A percentile compares a stretch with the other conserved stretches of the same genome.
phyloP scores from a whole-genome alignment of 306 rosid species.

The Prunus fruticosa region DNA sequence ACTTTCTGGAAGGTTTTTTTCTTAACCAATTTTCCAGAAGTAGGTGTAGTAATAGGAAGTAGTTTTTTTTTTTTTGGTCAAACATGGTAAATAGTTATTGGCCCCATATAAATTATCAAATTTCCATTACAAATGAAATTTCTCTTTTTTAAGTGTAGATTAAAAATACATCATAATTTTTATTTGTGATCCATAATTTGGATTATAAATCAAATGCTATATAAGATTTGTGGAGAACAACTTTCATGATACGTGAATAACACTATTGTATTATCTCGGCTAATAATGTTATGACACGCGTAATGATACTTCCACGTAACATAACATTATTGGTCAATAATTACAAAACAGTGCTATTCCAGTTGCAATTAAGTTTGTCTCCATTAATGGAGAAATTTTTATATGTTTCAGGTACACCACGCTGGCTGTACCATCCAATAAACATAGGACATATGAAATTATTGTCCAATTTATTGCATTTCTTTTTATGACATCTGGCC shows the following conservation, averaged over 20 bases:
- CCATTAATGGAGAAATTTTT: no score
- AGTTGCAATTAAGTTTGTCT: not conserved
- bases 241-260: fast-evolving
- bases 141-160: no score
- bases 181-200: not conserved
- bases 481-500: no score
- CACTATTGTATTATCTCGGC: fast-evolving
- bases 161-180: not conserved
- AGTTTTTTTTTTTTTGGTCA: no score
- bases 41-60: not conserved
- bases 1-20: not conserved
- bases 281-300: fast-evolving
- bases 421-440: no score
- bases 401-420: no score
- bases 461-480: no score
- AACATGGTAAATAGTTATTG: not conserved
- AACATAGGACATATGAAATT: no score
- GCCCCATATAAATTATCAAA: not conserved
- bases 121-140: not conserved
- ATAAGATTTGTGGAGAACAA: no score
- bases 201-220: not conserved
- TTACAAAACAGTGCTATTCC: fast-evolving
- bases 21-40: not conserved
- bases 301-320: no score
- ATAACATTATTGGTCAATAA: no score